Base-by-base conservation (phyloP, 176 grass and related monocot species). In the Calamus simplicifolius region DNA sequence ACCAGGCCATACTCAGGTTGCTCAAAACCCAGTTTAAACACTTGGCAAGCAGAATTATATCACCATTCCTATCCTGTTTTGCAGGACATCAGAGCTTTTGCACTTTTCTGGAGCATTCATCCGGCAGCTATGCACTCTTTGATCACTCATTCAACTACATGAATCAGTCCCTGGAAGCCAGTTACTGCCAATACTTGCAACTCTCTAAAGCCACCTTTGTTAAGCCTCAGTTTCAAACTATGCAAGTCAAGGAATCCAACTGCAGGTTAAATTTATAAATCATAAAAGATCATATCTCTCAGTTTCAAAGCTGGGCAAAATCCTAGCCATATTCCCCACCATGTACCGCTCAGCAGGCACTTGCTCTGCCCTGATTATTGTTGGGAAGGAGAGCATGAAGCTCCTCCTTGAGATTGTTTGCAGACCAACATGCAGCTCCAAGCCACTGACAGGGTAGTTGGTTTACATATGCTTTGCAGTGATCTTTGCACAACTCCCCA, bases 101-200 rank as follows among this genome's bases (percentile, higher is more conserved):
- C 75, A 68, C 85, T 77, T 98, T n/a, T 80, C 87, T 5, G 17
- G 80, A 58, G 84, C 87, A 3, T 98, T 92, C 73, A 58, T 43
- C 10, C 92, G 93, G 93, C 93, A 98, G 80, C 75, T 98, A 52
- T 92, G 89, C 87, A 98, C 93, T 52, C 81, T 88, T 5, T 88
- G 93, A 81, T 38, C 92, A 56, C 76, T 98, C 17, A 58, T 92
- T 57, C 86, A 80, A 31, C 88, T 98, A 31, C 93, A 98, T 63
- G 93, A 98, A 83, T 79, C 93, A 21, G 66, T 83, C 49, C 81
- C 87, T 12, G 78, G 76, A 63, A 80, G 21, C 53, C 27, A 87
- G 93, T 0, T 85, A 98, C 69, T 77, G 78, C 68, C 81, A 87
- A 7, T 98, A 98, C 76, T 69, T 88, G 64, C 79, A 98, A 65